phyloP scores from a whole-genome alignment of 257 asterid genomes.

The Solanum sparsipilum region DNA sequence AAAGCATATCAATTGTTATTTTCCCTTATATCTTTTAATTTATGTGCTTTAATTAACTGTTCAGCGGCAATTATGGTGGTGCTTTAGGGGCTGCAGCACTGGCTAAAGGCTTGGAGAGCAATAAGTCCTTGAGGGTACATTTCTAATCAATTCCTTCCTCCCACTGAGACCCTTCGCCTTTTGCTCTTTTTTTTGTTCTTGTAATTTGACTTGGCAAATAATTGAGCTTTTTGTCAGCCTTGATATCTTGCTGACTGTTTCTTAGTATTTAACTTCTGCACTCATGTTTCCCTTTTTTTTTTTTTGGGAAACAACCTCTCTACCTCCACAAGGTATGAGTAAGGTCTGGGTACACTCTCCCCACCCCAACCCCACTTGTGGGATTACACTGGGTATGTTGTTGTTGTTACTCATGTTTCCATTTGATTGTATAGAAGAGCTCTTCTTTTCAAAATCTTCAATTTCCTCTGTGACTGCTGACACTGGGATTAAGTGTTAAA shows the following conservation, averaged over 20 bases:
- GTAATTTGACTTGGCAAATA: neutral
- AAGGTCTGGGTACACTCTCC: neutral
- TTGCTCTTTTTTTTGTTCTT: neutral
- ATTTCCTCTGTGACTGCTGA: neutral
- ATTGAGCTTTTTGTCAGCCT: neutral
- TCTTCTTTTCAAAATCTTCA: neutral
- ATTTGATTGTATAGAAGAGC: neutral
- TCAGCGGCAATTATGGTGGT: slow-evolving; percentile 95
- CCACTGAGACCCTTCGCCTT: neutral
- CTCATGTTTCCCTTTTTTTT: neutral
- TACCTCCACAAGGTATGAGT: neutral
- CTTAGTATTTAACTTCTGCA: neutral
- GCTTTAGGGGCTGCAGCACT: slow-evolving; percentile 92
- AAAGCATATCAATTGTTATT: neutral
- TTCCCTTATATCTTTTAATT: neutral
- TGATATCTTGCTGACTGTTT: neutral
- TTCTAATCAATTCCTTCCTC: neutral
- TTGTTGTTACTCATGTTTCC: neutral
- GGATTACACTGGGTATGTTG: neutral
- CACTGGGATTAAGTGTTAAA: neutral
- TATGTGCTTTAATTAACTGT: neutral
- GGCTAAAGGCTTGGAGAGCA: slow-evolving; percentile 88
- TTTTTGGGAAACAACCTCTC: neutral
- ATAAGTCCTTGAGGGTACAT: slow-evolving; percentile 73
- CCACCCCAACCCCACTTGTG: neutral